Base-by-base conservation (phyloP, 1,139 yeast genomes). In the Arxiozyma slooffiae region DNA sequence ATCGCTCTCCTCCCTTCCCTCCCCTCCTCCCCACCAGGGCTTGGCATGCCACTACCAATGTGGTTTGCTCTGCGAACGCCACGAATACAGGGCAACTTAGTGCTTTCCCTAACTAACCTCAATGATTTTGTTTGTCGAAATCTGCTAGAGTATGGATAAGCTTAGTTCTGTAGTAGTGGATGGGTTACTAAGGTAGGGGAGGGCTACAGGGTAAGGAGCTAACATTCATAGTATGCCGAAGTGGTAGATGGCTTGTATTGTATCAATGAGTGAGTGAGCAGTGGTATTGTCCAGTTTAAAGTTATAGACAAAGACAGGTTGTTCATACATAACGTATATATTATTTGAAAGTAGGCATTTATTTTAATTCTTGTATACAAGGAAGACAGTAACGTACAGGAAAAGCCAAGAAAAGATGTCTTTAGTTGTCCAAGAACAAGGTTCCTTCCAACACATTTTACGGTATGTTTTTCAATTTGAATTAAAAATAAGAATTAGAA, bases 391-490 rank as follows among this genome's bases (percentile, higher is more conserved):
- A 30, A 14, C 36, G 36, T 30, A 30, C 36, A 38, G 45, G 36
- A 42, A 23, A 40, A 34, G 43, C 48, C 38, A 50, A 45, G 47
- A 49, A 47, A 81, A 77, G 71, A 85, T 85, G 95, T 84, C 95
- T 76, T 85, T 90, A 85, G 96, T 88, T 79, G 94, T 90, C 78
- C 94, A 87, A 79, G 97, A 92, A 82, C 85, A 87, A 81, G 96
- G 96, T 78, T 86, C 94, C 75, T 92, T 94, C 96, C 98, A 94
- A 82, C 99, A 94, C 95, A 92, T 92, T 81, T 88, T 92, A 81
- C 98, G 97, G 95, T 85, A 85, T 77, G 95, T 84, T 59, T 42
- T n/a, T n/a, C n/a, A n/a, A 34, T 18, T 14, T 17, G 21, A 11
- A 34, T 5, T 34, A 30, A 30, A 30, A 30, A 30, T 4, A 11